Percentiles rank a stretch among this genome's conserved stretches.
These are phyloP conservation scores for Cercophora sp. DNA, from an alignment of 495 filamentous ascomycete genomes.

Conservation along the genomic window DNA sequence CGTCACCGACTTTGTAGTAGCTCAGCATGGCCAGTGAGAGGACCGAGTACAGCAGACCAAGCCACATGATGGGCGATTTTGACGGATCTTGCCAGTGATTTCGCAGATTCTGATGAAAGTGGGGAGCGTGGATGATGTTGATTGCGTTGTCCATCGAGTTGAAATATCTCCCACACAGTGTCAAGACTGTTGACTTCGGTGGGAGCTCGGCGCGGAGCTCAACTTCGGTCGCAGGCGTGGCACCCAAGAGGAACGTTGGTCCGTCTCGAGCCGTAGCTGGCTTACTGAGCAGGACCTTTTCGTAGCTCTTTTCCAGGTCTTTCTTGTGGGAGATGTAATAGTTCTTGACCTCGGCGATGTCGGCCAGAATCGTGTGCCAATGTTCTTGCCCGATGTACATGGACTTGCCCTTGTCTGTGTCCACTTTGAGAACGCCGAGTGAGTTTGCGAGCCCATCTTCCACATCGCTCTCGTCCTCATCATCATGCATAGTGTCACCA, in stretches of 20 bases:
- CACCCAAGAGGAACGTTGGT: slow-evolving; percentile 71
- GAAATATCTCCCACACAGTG: slow-evolving; percentile 72
- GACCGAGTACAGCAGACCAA: slow-evolving; percentile 83
- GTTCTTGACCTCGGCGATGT: slow-evolving; percentile 91
- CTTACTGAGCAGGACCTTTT: slow-evolving; percentile 62
- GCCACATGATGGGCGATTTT: slow-evolving; percentile 79
- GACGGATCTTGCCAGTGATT: slow-evolving; percentile 82
- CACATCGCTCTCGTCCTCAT: slow-evolving; percentile 69
- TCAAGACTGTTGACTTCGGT: slow-evolving; percentile 72
- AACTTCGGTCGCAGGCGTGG: slow-evolving; percentile 60
- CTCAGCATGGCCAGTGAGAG: slow-evolving; percentile 88
- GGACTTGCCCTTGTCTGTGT: slow-evolving; percentile 71
- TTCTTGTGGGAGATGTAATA: slow-evolving; percentile 65
- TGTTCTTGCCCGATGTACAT: slow-evolving; percentile 85
- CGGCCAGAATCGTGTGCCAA: slow-evolving; percentile 82
- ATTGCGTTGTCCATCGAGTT: slow-evolving; percentile 48
- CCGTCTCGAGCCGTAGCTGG: slow-evolving; percentile 54
- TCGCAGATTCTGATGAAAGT: slow-evolving; percentile 83
- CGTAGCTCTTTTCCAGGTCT: slow-evolving; percentile 53
- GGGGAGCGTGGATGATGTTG: slow-evolving; percentile 81
- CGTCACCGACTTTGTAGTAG: slow-evolving; percentile 84
- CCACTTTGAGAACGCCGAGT: slow-evolving; percentile 83
- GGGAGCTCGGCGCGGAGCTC: slow-evolving; percentile 81
- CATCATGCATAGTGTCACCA: slow-evolving; percentile 50
- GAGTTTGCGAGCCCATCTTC: slow-evolving; percentile 76